These are phyloP conservation scores for Alternaria novae-zelandiae DNA, from an alignment of 2,329 filamentous ascomycete species.

Conservation along the genomic window DNA sequence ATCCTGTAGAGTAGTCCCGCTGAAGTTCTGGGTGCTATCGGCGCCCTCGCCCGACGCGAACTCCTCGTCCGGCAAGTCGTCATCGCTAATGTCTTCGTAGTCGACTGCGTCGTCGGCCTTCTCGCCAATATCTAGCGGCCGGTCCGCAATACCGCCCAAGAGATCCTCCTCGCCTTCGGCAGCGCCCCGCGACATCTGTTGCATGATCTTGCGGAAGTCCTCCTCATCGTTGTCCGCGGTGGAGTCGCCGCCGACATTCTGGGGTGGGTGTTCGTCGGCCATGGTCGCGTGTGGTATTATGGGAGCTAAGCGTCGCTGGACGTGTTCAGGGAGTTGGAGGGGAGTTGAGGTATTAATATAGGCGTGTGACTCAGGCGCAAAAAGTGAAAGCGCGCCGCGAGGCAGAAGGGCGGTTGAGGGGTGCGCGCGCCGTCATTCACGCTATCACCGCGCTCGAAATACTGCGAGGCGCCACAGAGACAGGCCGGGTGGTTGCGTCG, in stretches of 20 bases:
- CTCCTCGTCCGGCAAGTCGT: constrained; percentile 82
- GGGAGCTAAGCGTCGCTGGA: not conserved
- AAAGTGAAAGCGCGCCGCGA: constrained; percentile 22
- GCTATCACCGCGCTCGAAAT: constrained; percentile 14
- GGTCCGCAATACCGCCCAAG: constrained; percentile 34
- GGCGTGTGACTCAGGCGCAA: constrained; percentile 1
- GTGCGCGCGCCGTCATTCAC: constrained; percentile 31
- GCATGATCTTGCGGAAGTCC: constrained; percentile 28
- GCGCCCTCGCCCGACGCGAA: constrained; percentile 27
- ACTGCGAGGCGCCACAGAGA: not conserved
- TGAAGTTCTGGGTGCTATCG: constrained; percentile 30
- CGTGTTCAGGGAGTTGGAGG: not conserved
- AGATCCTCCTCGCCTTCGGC: constrained; percentile 29
- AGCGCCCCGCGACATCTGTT: constrained; percentile 26
- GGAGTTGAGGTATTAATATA: constrained; percentile 2
- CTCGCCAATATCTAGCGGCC: constrained; percentile 61
- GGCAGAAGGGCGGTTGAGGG: constrained; percentile 20
- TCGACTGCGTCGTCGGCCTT: constrained; percentile 95
- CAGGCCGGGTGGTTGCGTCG: not conserved
- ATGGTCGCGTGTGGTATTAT: constrained; percentile 31
- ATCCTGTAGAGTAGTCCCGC: constrained; percentile 42
- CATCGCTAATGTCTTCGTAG: constrained; percentile 89
- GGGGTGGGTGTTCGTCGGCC: constrained; percentile 23
- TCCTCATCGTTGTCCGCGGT: constrained; percentile 39
- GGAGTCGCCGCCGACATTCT: constrained; percentile 11